phyloP scores from a whole-genome alignment of 2,329 filamentous ascomycete genomes.

The Grosmannia penicillata region DNA sequence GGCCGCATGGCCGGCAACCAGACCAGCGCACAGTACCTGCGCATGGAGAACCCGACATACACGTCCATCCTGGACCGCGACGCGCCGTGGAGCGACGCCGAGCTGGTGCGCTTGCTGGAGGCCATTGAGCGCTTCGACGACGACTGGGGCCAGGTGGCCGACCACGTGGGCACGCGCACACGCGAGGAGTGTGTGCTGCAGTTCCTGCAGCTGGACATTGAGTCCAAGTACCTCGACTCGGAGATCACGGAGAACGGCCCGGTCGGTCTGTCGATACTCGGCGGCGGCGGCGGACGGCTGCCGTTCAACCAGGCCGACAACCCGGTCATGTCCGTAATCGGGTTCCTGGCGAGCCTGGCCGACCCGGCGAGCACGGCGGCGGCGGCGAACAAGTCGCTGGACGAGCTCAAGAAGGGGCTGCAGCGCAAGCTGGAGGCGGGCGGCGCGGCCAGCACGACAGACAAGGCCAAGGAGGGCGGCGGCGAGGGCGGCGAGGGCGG shows the following conservation, averaged over 20 bases:
- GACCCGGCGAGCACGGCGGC: constrained; percentile 84
- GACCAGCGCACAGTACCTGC: constrained; percentile 66
- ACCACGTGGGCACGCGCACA: constrained; percentile 81
- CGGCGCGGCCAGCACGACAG: constrained; percentile 28
- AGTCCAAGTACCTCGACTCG: constrained; percentile 88
- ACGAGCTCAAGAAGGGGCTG: constrained; percentile 69
- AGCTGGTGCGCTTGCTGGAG: constrained; percentile 79
- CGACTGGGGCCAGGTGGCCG: constrained; percentile 86
- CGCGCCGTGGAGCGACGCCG: constrained; percentile 79
- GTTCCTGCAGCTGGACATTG: constrained; percentile 91
- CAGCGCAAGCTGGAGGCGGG: constrained; percentile 58
- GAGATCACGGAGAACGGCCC: constrained; percentile 41
- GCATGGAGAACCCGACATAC: constrained; percentile 79
- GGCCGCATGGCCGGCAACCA: constrained; percentile 70
- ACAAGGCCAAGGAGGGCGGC: constrained; percentile 42
- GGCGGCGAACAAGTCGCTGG: constrained; percentile 75
- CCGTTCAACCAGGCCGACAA: constrained; percentile 91
- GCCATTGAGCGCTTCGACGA: constrained; percentile 87
- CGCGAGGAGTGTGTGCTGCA: constrained; percentile 94
- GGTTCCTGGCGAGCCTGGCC: constrained; percentile 81
- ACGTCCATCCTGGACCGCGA: constrained; percentile 67
- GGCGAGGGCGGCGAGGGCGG: constrained; percentile 23
- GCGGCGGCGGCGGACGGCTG: constrained; percentile 61
- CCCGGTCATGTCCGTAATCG: constrained; percentile 89
- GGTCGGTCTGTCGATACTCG: constrained; percentile 49